Conservation (phyloP, 352 stramenopile species). For the Globisporangium barbulae region DNA sequence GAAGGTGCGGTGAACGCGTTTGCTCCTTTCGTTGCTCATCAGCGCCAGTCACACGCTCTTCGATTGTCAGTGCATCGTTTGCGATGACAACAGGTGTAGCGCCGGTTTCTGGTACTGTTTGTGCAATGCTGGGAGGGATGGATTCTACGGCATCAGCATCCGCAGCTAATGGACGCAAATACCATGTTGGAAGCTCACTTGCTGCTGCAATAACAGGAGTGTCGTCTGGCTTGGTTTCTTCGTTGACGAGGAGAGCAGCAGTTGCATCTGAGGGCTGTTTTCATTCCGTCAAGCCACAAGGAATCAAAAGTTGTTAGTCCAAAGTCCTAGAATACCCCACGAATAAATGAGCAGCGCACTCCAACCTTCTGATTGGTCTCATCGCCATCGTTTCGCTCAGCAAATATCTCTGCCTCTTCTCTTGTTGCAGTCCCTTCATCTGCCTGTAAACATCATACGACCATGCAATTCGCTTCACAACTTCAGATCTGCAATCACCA, state of each 20-base stretch:
- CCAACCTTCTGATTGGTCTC: background rate
- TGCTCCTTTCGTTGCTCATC: background rate
- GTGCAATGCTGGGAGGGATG: background rate
- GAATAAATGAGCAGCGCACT: background rate
- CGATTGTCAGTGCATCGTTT: background rate
- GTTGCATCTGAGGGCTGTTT: background rate
- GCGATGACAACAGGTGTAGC: background rate
- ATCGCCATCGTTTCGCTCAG: background rate
- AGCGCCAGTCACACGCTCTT: background rate
- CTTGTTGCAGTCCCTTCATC: slow-evolving; percentile 2
- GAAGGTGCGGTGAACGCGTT: background rate
- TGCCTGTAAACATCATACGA: background rate
- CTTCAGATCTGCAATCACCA: background rate
- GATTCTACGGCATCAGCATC: background rate
- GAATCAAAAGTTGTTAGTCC: background rate
- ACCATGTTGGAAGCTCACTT: slow-evolving; percentile 8
- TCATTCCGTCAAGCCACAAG: background rate
- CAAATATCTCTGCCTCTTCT: background rate
- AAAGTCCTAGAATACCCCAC: background rate
- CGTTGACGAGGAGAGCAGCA: background rate
- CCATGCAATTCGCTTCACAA: background rate
- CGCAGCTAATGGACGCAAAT: slow-evolving; percentile 7
- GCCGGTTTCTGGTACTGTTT: background rate
- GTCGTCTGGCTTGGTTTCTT: background rate
- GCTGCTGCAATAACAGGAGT: background rate